phyloP scores from a whole-genome alignment of 2,329 filamentous ascomycete genomes.

The Arthrobotrys iridis region DNA sequence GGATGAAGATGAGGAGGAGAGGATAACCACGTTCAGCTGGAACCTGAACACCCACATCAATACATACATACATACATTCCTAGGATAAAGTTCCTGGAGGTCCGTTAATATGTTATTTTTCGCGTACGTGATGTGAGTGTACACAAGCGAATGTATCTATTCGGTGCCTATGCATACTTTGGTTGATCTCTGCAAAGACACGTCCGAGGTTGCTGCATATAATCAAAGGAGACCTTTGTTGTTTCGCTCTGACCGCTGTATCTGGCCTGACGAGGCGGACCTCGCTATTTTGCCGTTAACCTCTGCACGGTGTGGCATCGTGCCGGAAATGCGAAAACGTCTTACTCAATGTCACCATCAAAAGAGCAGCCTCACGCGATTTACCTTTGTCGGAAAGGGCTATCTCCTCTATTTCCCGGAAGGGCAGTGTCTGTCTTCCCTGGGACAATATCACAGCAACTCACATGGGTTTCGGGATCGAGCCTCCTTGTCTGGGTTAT shows the following conservation, averaged over 20 bases:
- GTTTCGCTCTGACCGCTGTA: slow-evolving; percentile 16
- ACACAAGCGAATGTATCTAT: neutral
- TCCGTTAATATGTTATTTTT: neutral
- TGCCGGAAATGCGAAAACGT: neutral
- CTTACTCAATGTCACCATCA: neutral
- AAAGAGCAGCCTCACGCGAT: neutral
- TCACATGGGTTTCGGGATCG: neutral
- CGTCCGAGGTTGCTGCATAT: slow-evolving; percentile 6
- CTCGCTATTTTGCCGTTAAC: neutral
- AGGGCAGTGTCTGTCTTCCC: neutral
- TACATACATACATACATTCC: neutral
- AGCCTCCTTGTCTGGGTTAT: neutral
- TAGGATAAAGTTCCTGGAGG: neutral
- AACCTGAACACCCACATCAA: neutral
- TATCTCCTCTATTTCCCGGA: neutral
- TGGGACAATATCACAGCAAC: neutral
- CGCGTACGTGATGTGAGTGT: slow-evolving; percentile 1
- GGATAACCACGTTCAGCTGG: slow-evolving; percentile 1
- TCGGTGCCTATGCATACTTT: slow-evolving; percentile 17
- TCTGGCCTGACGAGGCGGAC: slow-evolving; percentile 21
- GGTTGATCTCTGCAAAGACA: slow-evolving; percentile 54
- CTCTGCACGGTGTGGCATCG: neutral
- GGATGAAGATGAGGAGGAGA: too few species aligned
- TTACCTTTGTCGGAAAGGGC: neutral
- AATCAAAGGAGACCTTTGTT: neutral